These are phyloP conservation scores for Moringa oleifera DNA, from an alignment of 345 rosid genomes.

Conservation along the genomic window DNA sequence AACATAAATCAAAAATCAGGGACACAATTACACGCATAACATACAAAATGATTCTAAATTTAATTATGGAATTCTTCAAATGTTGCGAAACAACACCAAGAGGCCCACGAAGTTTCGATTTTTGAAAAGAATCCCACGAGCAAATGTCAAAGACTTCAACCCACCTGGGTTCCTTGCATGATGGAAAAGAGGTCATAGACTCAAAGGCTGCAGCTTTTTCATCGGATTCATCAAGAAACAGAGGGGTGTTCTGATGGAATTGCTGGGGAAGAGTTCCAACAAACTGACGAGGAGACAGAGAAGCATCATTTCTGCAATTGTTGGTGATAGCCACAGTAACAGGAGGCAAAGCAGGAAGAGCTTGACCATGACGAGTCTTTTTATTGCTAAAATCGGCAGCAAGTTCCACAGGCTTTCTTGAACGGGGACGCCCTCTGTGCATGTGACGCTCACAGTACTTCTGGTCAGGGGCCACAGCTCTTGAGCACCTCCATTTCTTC, in stretches of 20 bases:
- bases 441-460: slow-evolving; percentile 87
- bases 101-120: not conserved
- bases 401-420: slow-evolving; percentile 98
- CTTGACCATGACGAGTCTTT: slow-evolving; percentile 23
- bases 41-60: not conserved
- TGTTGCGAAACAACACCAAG: not conserved
- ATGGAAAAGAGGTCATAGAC: slow-evolving; percentile 6
- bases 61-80: not conserved
- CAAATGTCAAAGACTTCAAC: not conserved
- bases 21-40: not conserved
- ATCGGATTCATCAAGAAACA: slow-evolving; percentile 6
- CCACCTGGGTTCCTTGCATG: slow-evolving; percentile 30
- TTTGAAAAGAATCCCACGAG: not conserved
- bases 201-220: slow-evolving; percentile 18
- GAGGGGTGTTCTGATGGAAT: not conserved
- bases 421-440: slow-evolving; percentile 92
- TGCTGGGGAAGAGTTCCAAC: slow-evolving; percentile 11
- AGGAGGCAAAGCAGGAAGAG: slow-evolving; percentile 10
- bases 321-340: not conserved
- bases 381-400: slow-evolving; percentile 10
- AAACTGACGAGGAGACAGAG: slow-evolving; percentile 19
- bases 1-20: not conserved
- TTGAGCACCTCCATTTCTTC: slow-evolving; percentile 89
- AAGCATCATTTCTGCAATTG: not conserved
- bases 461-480: slow-evolving; percentile 62